Base-by-base conservation (phyloP, 1,139 yeast genomes). In the Kodamaea sp. region DNA sequence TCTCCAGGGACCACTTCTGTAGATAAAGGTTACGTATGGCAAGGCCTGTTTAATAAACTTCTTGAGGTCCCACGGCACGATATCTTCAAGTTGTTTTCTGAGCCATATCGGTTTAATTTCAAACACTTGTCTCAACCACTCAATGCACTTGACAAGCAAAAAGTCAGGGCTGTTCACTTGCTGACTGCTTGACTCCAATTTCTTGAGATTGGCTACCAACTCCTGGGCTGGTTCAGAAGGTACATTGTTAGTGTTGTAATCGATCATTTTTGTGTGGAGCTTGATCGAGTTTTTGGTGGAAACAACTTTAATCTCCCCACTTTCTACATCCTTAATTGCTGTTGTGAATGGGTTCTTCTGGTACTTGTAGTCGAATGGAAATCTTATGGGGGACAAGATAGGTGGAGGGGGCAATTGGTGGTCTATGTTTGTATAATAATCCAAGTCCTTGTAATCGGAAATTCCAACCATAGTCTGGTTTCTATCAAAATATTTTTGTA, bases 1-100 rank as follows among this genome's bases (percentile, higher is more conserved):
- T 50, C 97, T 73, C 96, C 96, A 92, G 0, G 98, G 98, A 0
- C 99, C 98, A 52, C 84, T 84, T 22, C 83, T 78, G 56, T 81
- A 85, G 25, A 86, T 73, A 54, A 79, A 92, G 0, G 96, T 73
- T 0, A 89, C 84, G 51, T 85, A 81, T 0, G 97, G 96, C 32
- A 94, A 61, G 0, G 96, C 94, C 43, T 74, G 80, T 46, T 85
- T 82, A 26, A 90, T 59, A 13, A 74, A 72, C 40, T 73, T 63
- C 42, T 71, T 65, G 30, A 77, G 61, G 9, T 71, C 70, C 3
- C 60, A 55, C 0, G 88, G 83, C 2, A 79, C 67, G 26, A 85
- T 61, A 41, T 76, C 73, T 38, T 76, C 78, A 25, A 92, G 54
- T 41, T 86, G 95, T 41, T 83, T 76, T 41, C 97, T 72, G 1